Evolutionary conservation across 2,329 filamentous ascomycete genomes (phyloP), one percentile per base, ranked within the genome.

Genomic region (Thielaviopsis punctulata): DNA sequence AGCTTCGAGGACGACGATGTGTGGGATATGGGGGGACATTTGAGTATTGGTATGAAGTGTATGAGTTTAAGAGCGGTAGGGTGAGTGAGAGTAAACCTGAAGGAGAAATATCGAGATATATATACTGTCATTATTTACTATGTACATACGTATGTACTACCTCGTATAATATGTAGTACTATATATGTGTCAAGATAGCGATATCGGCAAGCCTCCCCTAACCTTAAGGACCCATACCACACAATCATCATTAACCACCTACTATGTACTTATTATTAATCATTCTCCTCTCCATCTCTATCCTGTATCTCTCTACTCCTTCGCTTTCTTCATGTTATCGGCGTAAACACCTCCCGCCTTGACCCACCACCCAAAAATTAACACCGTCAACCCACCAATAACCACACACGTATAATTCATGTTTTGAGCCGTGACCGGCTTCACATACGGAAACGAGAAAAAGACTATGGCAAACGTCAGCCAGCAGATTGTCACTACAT

Each of bases 341-440:
- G 65, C 66, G 41, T 68, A 71, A 22, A 59, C 59, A 47, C 60
- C 62, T 4, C 68, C 65, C 1, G 62, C 67, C 49, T 69, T 61
- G n/a, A 69, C 49, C 68, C 68, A 72, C 69, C 68, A 71, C 0
- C 54, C 56, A 2, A 65, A 62, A 9, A 72, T 60, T 1, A 67
- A 45, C 7, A 68, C 63, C 2, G 55, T n/a, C 23, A 63, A 49
- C 0, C 61, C 69, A 1, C 68, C 69, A 4, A 72, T 66, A 12
- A 69, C 67, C 0, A 69, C 67, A 47, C 70, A 72, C 1, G 70
- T 72, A 39, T 55, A 55, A 36, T 55, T 72, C 70, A 73, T 72
- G 53, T 70, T 72, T 23, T 56, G 54, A 1, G 58, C 58, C 27
- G 58, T 59, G 8, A 68, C 66, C 0, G 68, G 68, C 60, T 62